Evolutionary conservation across 2,329 filamentous ascomycete genomes (phyloP).

Genomic region (Penicillium capsulatum): DNA sequence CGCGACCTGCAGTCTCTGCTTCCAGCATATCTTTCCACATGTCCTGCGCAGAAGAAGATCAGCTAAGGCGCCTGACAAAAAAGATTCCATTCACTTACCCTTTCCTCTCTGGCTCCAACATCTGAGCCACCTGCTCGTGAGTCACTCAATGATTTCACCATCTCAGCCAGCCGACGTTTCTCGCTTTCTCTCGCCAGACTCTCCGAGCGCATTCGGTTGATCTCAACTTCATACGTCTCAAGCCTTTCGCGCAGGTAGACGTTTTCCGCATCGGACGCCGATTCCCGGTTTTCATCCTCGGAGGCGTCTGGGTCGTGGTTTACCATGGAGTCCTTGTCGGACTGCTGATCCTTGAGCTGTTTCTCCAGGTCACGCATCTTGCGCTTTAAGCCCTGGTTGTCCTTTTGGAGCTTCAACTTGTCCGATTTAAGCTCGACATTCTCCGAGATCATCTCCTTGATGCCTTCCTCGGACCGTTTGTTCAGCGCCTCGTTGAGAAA

Average conservation of each 20-base stretch:
- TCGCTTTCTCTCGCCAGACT: slow-evolving; percentile 75
- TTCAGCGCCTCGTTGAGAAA: slow-evolving; percentile 91
- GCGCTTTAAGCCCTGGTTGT: slow-evolving; percentile 77
- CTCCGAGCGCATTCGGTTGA: slow-evolving; percentile 77
- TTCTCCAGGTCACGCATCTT: slow-evolving; percentile 84
- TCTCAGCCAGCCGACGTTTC: slow-evolving; percentile 78
- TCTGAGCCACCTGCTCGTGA: slow-evolving; percentile 47
- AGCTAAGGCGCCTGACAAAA: not conserved
- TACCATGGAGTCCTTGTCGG: slow-evolving; percentile 43
- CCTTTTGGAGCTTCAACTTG: slow-evolving; percentile 81
- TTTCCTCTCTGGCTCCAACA: slow-evolving; percentile 47
- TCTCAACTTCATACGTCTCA: slow-evolving; percentile 76
- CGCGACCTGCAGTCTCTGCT: slow-evolving; percentile 81
- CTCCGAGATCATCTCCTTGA: slow-evolving; percentile 97
- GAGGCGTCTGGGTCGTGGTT: slow-evolving; percentile 41
- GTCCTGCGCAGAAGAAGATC: slow-evolving; percentile 50
- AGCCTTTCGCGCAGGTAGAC: slow-evolving; percentile 78
- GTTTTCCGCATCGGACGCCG: slow-evolving; percentile 74
- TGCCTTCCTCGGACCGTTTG: slow-evolving; percentile 88
- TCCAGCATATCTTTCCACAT: slow-evolving; percentile 95
- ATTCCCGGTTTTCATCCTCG: slow-evolving; percentile 47
- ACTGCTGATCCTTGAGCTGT: slow-evolving; percentile 58
- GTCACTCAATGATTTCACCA: slow-evolving; percentile 64
- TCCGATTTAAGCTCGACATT: slow-evolving; percentile 94
- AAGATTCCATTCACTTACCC: slow-evolving; percentile 33